phyloP scores from a whole-genome alignment of 2,329 filamentous ascomycete genomes.

The Penicillium sp. region DNA sequence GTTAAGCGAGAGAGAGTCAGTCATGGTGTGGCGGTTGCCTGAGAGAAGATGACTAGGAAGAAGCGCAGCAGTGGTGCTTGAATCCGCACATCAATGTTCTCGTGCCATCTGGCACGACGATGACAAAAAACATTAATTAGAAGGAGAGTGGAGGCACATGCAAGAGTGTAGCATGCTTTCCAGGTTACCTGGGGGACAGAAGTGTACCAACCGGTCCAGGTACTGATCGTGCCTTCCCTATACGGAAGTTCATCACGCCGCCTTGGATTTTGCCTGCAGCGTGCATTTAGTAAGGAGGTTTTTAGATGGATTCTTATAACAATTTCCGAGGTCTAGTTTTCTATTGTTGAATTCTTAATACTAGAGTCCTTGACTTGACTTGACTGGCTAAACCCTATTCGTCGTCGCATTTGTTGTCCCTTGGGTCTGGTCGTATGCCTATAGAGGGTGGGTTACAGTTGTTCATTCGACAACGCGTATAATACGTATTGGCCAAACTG shows the following conservation, averaged over 20 bases:
- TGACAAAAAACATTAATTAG: neutral
- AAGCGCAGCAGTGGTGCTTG: no score
- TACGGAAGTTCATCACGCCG: neutral
- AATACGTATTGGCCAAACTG: no score
- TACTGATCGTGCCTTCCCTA: neutral
- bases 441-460: no score
- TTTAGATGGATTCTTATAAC: neutral
- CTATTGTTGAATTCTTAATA: neutral
- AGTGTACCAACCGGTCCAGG: neutral
- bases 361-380: neutral
- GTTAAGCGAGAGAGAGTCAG: no score
- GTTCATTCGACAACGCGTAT: no score
- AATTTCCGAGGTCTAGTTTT: neutral
- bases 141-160: neutral
- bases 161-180: neutral
- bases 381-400: neutral
- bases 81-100: no score
- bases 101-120: no score
- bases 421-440: no score
- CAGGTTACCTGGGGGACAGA: no score
- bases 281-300: no score
- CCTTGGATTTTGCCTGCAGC: neutral
- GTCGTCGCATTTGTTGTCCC: neutral
- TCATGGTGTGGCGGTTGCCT: no score
- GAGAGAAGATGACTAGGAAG: no score